phyloP scores from a whole-genome alignment of 306 rosid species.

The Sicyos edulis region DNA sequence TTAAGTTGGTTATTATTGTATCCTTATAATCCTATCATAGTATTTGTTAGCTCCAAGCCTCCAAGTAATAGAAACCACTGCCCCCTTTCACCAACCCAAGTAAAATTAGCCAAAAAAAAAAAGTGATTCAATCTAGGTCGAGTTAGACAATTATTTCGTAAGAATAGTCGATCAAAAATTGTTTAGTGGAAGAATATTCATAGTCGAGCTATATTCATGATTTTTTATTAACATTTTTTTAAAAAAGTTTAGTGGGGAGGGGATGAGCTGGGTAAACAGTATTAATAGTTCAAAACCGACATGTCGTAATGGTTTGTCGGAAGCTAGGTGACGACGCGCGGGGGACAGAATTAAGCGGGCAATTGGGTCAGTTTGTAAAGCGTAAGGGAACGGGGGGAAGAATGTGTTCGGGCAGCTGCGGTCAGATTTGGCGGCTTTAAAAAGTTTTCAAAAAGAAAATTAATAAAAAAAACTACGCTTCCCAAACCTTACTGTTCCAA shows the following conservation, averaged over 20 bases:
- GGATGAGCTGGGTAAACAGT: too few species aligned
- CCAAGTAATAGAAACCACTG: background rate
- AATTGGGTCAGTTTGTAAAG: background rate
- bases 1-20: background rate
- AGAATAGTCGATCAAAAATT: too few species aligned
- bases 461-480: too few species aligned
- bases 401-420: background rate
- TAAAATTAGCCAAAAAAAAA: too few species aligned
- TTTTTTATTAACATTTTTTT: too few species aligned
- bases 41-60: background rate
- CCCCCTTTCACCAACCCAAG: background rate
- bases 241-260: too few species aligned
- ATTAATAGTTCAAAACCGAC: background rate
- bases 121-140: too few species aligned
- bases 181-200: too few species aligned
- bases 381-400: background rate
- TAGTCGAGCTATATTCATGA: too few species aligned
- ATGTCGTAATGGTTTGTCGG: constrained; percentile 19
- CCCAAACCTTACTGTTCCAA: background rate
- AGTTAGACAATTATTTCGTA: too few species aligned
- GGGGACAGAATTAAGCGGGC: background rate
- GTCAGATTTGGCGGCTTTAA: constrained; percentile 14
- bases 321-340: background rate
- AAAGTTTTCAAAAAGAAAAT: too few species aligned
- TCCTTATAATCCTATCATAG: background rate